phyloP scores from a whole-genome alignment of 306 rosid genomes.

The Prunus salicina region DNA sequence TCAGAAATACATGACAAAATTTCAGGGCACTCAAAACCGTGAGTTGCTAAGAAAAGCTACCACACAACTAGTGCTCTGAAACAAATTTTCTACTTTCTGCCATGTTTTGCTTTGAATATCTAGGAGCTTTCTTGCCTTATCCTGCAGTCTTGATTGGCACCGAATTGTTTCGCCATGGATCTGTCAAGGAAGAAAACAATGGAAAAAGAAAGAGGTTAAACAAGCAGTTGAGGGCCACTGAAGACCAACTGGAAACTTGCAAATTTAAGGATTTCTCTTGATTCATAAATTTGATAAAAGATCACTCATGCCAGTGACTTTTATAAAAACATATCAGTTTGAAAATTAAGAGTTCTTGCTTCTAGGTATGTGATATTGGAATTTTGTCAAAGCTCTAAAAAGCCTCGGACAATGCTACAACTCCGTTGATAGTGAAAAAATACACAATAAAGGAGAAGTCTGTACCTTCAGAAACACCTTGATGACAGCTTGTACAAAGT shows the following conservation, averaged over 20 bases:
- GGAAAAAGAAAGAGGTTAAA: neutral
- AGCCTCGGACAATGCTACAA: neutral
- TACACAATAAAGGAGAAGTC: neutral
- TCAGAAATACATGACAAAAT: neutral
- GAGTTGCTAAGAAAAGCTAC: constrained; percentile 76
- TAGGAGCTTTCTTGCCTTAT: constrained; percentile 73
- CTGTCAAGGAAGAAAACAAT: constrained; percentile 31
- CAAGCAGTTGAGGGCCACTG: neutral
- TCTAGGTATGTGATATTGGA: neutral
- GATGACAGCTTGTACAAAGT: constrained; percentile 87
- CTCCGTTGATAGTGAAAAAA: neutral
- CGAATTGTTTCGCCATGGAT: constrained; percentile 88
- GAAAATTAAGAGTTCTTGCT: too few species aligned
- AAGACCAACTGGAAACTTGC: neutral
- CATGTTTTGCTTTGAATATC: constrained; percentile 73
- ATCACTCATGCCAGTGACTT: neutral
- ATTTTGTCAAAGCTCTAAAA: neutral
- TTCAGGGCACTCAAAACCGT: constrained; percentile 39
- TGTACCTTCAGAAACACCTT: constrained; percentile 82
- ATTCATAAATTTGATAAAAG: neutral
- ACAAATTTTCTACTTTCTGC: constrained; percentile 71
- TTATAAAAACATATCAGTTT: too few species aligned
- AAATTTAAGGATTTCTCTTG: neutral
- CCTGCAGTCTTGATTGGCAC: constrained; percentile 59
- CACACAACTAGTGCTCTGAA: constrained; percentile 73